phyloP scores from a whole-genome alignment of 306 rosid genomes.

The Ziziphus jujuba region DNA sequence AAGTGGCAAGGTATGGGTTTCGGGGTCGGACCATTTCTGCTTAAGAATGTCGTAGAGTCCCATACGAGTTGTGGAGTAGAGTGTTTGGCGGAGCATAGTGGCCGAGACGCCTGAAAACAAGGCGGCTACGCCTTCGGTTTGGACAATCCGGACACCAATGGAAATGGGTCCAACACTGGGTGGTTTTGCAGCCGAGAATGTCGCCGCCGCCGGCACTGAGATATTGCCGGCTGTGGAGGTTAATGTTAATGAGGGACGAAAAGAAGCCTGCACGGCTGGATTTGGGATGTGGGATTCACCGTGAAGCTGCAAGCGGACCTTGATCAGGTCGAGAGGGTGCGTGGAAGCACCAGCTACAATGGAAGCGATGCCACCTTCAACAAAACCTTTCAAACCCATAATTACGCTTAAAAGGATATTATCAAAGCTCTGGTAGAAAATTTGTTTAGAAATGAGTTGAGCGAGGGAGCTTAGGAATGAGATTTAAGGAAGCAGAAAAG shows the following conservation, averaged over 20 bases:
- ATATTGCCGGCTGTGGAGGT: neutral
- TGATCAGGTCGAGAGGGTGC: slow-evolving; percentile 21
- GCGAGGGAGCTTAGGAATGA: no score
- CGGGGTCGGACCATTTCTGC: slow-evolving; percentile 4
- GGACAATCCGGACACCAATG: slow-evolving; percentile 4
- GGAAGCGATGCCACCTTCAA: slow-evolving; percentile 22
- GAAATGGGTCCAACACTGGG: neutral
- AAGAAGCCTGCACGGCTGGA: neutral
- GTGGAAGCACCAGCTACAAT: slow-evolving; percentile 17
- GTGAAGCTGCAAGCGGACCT: slow-evolving; percentile 26
- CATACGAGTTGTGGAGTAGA: slow-evolving; percentile 25
- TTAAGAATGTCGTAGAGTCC: slow-evolving; percentile 20
- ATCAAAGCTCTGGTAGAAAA: no score
- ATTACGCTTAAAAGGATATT: no score
- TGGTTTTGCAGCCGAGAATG: neutral
- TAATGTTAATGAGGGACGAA: slow-evolving; percentile 1
- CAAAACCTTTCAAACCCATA: slow-evolving; percentile 21
- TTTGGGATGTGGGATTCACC: slow-evolving; percentile 11
- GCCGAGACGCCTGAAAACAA: slow-evolving; percentile 22
- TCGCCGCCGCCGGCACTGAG: neutral
- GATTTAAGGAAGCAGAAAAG: no score
- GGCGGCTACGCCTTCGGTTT: slow-evolving; percentile 6
- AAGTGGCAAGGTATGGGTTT: neutral
- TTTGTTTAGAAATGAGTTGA: no score
- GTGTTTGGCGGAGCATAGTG: slow-evolving; percentile 16